Evolutionary conservation across 2,329 filamentous ascomycete genomes (phyloP).

Genomic region (Lachnellula cervina): DNA sequence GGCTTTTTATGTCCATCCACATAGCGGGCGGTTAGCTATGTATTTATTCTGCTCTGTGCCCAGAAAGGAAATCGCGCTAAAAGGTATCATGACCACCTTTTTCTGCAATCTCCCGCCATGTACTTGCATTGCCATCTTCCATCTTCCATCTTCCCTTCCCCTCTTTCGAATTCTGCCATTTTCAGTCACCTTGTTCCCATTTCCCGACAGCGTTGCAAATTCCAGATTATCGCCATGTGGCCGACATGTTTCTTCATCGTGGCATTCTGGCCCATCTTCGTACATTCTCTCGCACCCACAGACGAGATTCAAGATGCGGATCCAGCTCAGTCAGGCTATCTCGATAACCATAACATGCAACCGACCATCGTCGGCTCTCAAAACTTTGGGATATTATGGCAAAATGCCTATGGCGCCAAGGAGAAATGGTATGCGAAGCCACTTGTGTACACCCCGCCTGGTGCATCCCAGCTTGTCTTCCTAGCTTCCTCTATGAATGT

Average conservation of each 20-base stretch:
- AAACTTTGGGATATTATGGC: slow-evolving; percentile 36
- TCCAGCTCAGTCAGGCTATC: slow-evolving; percentile 35
- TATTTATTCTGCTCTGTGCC: too few relatives aligned
- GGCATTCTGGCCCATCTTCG: slow-evolving; percentile 13
- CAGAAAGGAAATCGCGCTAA: not conserved
- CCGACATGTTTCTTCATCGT: slow-evolving; percentile 7
- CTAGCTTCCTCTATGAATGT: slow-evolving; percentile 37
- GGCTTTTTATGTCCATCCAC: too few relatives aligned
- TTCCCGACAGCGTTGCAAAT: not conserved
- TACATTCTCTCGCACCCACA: slow-evolving; percentile 13
- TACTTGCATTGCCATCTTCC: not conserved
- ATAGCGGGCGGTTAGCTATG: too few relatives aligned
- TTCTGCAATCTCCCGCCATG: not conserved
- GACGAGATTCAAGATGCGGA: slow-evolving; percentile 28
- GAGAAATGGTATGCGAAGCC: slow-evolving; percentile 40
- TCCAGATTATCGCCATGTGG: slow-evolving; percentile 9
- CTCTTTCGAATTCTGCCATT: not conserved
- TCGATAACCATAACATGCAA: slow-evolving; percentile 39
- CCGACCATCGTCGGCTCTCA: slow-evolving; percentile 32
- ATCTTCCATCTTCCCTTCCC: not conserved
- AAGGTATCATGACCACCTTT: not conserved
- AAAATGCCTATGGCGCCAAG: slow-evolving; percentile 27
- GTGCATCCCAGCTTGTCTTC: slow-evolving; percentile 34
- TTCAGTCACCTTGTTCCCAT: not conserved
- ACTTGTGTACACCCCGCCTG: slow-evolving; percentile 39